A percentile compares a stretch with the other conserved stretches of the same genome.
These are phyloP conservation scores for Fusarium nurragi DNA, from an alignment of 2,329 filamentous ascomycete genomes.

Conservation along the genomic window DNA sequence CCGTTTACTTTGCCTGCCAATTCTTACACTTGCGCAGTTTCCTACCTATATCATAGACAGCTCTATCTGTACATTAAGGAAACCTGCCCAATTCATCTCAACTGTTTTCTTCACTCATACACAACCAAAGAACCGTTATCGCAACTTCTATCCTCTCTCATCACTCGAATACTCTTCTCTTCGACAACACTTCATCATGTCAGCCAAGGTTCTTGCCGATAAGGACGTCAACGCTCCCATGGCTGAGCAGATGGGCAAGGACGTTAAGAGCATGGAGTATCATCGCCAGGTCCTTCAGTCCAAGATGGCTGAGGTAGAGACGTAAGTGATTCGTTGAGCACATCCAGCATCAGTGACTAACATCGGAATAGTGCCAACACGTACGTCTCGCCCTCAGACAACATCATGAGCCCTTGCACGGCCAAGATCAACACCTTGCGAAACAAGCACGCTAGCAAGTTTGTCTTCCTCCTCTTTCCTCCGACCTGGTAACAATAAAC, in stretches of 20 bases:
- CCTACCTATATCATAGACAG: conserved; percentile 21
- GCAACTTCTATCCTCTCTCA: neutral
- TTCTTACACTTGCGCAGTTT: conserved; percentile 29
- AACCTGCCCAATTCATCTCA: conserved; percentile 9
- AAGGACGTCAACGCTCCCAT: conserved; percentile 72
- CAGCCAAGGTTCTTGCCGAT: conserved; percentile 67
- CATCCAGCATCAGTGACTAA: conserved; percentile 9
- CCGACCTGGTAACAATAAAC: neutral
- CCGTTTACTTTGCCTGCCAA: conserved; percentile 40
- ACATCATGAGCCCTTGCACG: conserved; percentile 86
- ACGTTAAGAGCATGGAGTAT: conserved; percentile 77
- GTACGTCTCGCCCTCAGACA: conserved; percentile 87
- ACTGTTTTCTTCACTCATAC: conserved; percentile 8
- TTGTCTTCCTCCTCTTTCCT: conserved; percentile 48
- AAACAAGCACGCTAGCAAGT: conserved; percentile 83
- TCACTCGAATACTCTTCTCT: neutral
- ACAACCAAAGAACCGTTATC: conserved; percentile 18
- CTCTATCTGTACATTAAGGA: conserved; percentile 28
- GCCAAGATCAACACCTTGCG: conserved; percentile 84
- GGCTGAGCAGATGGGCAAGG: conserved; percentile 52
- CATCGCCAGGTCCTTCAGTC: conserved; percentile 79
- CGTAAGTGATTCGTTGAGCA: conserved; percentile 58
- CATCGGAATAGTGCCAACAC: conserved; percentile 53
- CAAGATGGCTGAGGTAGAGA: conserved; percentile 70
- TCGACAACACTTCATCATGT: conserved; percentile 56